phyloP scores from a whole-genome alignment of 108 stramenopile species.

The Cyclotella atomus region DNA sequence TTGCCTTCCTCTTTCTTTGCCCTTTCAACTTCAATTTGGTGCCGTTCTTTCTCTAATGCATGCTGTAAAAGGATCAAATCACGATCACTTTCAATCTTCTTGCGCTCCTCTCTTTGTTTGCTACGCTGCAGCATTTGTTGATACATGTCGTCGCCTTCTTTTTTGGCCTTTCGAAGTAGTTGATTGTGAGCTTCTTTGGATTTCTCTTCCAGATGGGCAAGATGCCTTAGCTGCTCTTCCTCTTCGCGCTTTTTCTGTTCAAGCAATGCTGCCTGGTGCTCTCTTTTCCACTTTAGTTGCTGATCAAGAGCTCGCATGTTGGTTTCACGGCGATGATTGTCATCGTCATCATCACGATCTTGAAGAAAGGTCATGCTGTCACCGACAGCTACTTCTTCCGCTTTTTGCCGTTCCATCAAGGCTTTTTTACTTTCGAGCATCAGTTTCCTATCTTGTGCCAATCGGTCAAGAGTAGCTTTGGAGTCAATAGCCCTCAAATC shows the following conservation, averaged over 20 bases:
- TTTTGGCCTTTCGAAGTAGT: slow-evolving; percentile 24
- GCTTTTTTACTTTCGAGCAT: slow-evolving; percentile 22
- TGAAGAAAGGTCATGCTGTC: slow-evolving; percentile 21
- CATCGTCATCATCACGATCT: slow-evolving; percentile 24
- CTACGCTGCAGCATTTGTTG: slow-evolving; percentile 22
- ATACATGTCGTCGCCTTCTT: slow-evolving; percentile 33
- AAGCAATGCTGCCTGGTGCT: slow-evolving; percentile 13
- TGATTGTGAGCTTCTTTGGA: slow-evolving; percentile 22
- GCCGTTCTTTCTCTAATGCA: slow-evolving; percentile 46
- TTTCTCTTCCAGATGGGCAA: slow-evolving; percentile 15
- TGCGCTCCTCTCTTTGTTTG: slow-evolving; percentile 21
- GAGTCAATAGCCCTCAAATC: slow-evolving; percentile 70
- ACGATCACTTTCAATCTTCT: slow-evolving; percentile 27
- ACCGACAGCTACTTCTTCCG: background rate
- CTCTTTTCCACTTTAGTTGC: slow-evolving; percentile 47
- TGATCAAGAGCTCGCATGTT: slow-evolving; percentile 38
- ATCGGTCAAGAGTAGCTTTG: slow-evolving; percentile 46
- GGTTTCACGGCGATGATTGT: slow-evolving; percentile 9
- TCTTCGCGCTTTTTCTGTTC: slow-evolving; percentile 36
- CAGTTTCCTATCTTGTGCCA: slow-evolving; percentile 41
- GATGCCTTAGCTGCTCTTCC: slow-evolving; percentile 26
- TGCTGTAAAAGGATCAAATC: slow-evolving; percentile 46
- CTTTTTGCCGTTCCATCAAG: slow-evolving; percentile 1
- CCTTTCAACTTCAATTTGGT: slow-evolving; percentile 31
- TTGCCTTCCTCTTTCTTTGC: slow-evolving; percentile 51